Evolutionary conservation across 2,329 filamentous ascomycete species (phyloP).

Genomic region (Diaporthe aspalathi): DNA sequence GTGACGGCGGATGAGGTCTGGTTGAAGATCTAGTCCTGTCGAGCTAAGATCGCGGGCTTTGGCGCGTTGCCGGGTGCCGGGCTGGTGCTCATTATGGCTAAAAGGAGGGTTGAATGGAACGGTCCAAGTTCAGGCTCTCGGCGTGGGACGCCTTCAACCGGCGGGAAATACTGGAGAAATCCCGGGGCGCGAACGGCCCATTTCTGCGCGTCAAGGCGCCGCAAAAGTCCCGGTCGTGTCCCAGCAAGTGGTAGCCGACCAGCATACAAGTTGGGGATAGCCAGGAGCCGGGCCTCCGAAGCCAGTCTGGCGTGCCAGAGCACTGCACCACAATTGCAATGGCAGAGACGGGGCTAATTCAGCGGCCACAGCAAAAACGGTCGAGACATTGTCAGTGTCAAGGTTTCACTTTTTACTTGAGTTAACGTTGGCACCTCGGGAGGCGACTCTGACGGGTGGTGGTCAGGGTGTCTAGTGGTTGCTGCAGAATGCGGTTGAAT

Average conservation of each 20-base stretch:
- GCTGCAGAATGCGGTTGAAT: not conserved
- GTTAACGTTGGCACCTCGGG: conserved; percentile 20
- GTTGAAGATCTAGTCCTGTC: conserved; percentile 16
- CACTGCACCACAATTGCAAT: not conserved
- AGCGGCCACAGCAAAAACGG: not conserved
- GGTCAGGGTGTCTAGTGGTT: not conserved
- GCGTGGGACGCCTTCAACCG: conserved; percentile 13
- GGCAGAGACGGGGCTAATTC: not conserved
- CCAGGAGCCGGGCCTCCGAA: not conserved
- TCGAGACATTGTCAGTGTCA: conserved; percentile 9
- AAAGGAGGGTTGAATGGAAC: conserved; percentile 18
- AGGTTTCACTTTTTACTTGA: conserved; percentile 10
- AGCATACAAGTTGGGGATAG: not conserved
- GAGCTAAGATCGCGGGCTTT: conserved; percentile 15
- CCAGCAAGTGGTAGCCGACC: not conserved
- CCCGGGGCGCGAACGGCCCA: not conserved
- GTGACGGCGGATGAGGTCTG: conserved; percentile 13
- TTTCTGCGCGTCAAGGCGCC: not conserved
- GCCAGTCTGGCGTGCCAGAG: conserved; percentile 3
- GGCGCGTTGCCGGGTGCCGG: conserved; percentile 14
- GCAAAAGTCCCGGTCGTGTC: not conserved
- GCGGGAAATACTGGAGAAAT: conserved; percentile 3
- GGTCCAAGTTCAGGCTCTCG: conserved; percentile 15
- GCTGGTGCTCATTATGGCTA: conserved; percentile 24
- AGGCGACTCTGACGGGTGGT: conserved; percentile 8